Evolutionary conservation across 1,284 basidiomycete genomes (phyloP).

Genomic region (Melampsora larici-populina): DNA sequence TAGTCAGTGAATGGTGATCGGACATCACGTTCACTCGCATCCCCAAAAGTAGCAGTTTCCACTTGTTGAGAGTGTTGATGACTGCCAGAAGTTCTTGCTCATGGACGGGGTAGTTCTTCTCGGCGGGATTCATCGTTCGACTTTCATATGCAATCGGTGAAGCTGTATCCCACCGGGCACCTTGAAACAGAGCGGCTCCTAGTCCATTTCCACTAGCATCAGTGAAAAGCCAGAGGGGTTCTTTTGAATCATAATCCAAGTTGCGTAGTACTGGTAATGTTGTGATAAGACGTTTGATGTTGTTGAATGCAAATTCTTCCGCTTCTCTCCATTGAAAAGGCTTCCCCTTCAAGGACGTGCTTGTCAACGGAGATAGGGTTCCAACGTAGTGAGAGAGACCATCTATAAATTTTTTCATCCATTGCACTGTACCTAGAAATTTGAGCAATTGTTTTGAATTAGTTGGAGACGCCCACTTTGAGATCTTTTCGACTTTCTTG

Average conservation of each 20-base stretch:
- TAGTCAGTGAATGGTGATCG: constrained; percentile 23
- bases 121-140: no score
- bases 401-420: neutral
- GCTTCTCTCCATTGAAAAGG: neutral
- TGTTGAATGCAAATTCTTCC: neutral
- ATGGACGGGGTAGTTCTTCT: no score
- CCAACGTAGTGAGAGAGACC: neutral
- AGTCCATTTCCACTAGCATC: constrained; percentile 38
- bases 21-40: no score
- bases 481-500: neutral
- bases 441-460: neutral
- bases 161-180: no score
- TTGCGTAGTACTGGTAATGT: constrained; percentile 49
- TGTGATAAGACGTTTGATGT: constrained; percentile 52
- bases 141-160: no score
- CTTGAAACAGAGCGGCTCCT: no score
- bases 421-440: constrained; percentile 3
- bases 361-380: neutral
- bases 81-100: no score
- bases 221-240: constrained; percentile 39
- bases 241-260: constrained; percentile 50
- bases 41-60: no score
- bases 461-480: neutral
- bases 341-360: neutral
- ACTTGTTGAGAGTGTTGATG: no score